Conservation (phyloP, 768 basidiomycete genomes). For the Serpula lacrymans region DNA sequence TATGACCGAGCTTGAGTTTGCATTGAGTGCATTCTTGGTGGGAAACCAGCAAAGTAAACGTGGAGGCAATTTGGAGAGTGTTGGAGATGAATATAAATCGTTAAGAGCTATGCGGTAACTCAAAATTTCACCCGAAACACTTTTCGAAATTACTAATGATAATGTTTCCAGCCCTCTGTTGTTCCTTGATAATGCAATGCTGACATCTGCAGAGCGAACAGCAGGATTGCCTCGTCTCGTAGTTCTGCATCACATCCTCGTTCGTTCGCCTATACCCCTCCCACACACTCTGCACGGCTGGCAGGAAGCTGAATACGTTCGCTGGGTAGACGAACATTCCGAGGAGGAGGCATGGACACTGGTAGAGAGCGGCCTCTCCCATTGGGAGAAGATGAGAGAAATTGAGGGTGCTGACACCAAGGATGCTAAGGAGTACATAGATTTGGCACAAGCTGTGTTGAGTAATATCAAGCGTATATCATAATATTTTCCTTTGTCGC, state of each 20-base stretch:
- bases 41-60: slow-evolving; percentile 57
- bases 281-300: slow-evolving; percentile 90
- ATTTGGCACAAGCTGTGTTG: slow-evolving; percentile 67
- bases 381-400: slow-evolving; percentile 75
- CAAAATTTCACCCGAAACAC: neutral
- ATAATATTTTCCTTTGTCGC: too few relatives aligned
- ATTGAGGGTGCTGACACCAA: slow-evolving; percentile 46
- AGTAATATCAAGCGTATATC: slow-evolving; percentile 38
- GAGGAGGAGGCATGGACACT: slow-evolving; percentile 77
- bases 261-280: slow-evolving; percentile 80
- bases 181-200: slow-evolving; percentile 76
- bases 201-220: slow-evolving; percentile 67
- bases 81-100: slow-evolving; percentile 85
- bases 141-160: too few relatives aligned
- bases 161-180: slow-evolving; percentile 63
- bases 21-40: slow-evolving; percentile 73
- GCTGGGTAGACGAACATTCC: slow-evolving; percentile 92
- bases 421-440: slow-evolving; percentile 57
- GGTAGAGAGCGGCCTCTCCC: slow-evolving; percentile 71
- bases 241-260: slow-evolving; percentile 88
- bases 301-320: slow-evolving; percentile 94
- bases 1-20: slow-evolving; percentile 96
- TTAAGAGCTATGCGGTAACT: slow-evolving; percentile 83
- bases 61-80: slow-evolving; percentile 62
- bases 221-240: slow-evolving; percentile 80